Evolutionary conservation across 139 green algal genomes (phyloP).

Genomic region (Dunaliella sp.): DNA sequence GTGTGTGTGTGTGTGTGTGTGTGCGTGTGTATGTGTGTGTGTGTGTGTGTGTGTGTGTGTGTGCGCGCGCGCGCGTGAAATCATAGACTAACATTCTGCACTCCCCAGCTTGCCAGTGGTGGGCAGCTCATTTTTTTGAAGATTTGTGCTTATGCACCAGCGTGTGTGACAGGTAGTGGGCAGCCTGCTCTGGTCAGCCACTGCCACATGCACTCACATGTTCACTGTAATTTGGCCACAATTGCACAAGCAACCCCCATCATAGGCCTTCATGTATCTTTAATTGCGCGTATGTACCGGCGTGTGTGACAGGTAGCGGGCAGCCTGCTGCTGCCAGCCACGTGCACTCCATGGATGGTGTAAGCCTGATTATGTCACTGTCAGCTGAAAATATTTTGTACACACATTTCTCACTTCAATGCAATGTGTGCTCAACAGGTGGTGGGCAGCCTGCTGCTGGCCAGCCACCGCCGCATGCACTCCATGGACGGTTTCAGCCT

Average conservation of each 20-base stretch:
- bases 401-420: too few relatives aligned
- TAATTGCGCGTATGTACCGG: too few relatives aligned
- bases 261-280: too few relatives aligned
- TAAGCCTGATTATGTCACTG: too few relatives aligned
- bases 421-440: neutral
- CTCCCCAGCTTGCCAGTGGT: too few relatives aligned
- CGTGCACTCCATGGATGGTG: neutral
- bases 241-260: too few relatives aligned
- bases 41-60: neutral
- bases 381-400: too few relatives aligned
- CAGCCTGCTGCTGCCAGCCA: neutral
- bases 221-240: too few relatives aligned
- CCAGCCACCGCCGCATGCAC: constrained; percentile 13
- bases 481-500: neutral
- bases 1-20: neutral
- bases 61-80: too few relatives aligned
- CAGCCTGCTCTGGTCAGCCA: neutral
- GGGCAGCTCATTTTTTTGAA: too few relatives aligned
- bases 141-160: too few relatives aligned
- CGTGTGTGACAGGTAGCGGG: neutral
- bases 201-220: neutral
- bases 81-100: too few relatives aligned
- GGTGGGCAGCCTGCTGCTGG: neutral
- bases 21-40: neutral
- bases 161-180: neutral